These are phyloP conservation scores for Erysimum cheiri DNA, from an alignment of 441 rosid genomes.

Conservation along the genomic window DNA sequence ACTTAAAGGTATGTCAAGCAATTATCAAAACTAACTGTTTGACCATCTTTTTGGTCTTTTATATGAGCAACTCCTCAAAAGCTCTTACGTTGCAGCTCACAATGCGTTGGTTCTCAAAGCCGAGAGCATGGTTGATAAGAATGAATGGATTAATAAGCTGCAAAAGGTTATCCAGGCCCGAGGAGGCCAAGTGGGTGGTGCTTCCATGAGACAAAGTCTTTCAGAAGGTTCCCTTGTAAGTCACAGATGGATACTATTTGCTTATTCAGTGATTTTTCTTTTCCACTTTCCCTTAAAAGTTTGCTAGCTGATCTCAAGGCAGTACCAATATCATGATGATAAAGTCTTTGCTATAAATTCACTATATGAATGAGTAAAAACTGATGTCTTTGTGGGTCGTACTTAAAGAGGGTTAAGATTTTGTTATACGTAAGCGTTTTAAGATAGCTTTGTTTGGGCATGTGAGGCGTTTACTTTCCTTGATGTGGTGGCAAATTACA, in stretches of 20 bases:
- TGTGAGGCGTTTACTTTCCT: conserved; percentile 5
- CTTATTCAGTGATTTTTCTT: conserved; percentile 1
- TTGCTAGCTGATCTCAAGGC: conserved; percentile 1
- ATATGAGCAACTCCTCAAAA: neutral
- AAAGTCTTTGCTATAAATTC: neutral
- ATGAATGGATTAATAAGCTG: conserved; percentile 67
- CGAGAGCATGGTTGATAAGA: conserved; percentile 66
- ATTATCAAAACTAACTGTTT: conserved; percentile 15
- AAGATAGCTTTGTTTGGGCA: conserved; percentile 17
- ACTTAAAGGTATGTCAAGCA: conserved; percentile 57
- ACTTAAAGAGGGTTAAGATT: neutral
- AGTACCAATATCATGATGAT: conserved; percentile 8
- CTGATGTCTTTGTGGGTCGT: conserved; percentile 4
- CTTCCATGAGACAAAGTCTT: conserved; percentile 64
- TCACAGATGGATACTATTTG: conserved; percentile 16
- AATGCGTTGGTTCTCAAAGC: conserved; percentile 70
- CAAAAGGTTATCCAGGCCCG: conserved; percentile 62
- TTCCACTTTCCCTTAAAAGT: neutral
- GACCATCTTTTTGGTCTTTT: conserved; percentile 16
- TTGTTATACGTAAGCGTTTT: neutral
- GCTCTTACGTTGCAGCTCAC: conserved; percentile 62
- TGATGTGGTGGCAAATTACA: neutral
- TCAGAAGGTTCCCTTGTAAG: conserved; percentile 77
- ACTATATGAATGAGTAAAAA: neutral
- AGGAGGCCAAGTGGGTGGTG: conserved; percentile 57